Evolutionary conservation across 495 filamentous ascomycete species (phyloP).

Genomic region (Penicillium desertorum): DNA sequence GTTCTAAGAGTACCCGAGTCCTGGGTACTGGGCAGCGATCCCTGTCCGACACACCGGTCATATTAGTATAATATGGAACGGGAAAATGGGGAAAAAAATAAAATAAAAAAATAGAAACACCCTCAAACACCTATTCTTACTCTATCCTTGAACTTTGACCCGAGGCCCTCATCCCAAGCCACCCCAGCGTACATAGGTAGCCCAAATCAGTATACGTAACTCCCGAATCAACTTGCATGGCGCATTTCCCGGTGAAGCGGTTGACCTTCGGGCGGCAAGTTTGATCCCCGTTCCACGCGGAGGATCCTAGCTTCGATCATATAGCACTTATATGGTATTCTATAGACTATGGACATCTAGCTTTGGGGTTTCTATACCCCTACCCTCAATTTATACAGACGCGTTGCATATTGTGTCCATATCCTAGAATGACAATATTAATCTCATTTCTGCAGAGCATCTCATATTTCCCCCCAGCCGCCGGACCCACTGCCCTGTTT

Average conservation of each 20-base stretch:
- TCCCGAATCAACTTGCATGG: constrained; percentile 13
- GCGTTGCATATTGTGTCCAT: too few relatives aligned
- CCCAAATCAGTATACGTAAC: background rate
- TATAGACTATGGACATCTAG: background rate
- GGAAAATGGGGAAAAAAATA: background rate
- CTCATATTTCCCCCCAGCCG: constrained; percentile 10
- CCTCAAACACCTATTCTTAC: background rate
- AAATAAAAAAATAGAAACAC: background rate
- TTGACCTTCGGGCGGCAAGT: constrained; percentile 15
- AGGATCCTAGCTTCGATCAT: constrained; percentile 16
- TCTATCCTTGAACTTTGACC: background rate
- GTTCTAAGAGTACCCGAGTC: constrained; percentile 16
- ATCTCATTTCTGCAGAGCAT: constrained; percentile 6
- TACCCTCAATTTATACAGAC: background rate
- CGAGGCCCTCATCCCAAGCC: background rate
- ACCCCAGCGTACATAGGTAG: background rate
- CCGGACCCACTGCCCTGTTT: constrained; percentile 9
- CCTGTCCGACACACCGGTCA: constrained; percentile 5
- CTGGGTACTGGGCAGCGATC: constrained; percentile 18
- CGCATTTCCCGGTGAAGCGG: constrained; percentile 14
- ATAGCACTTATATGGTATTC: background rate
- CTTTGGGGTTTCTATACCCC: background rate
- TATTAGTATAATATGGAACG: background rate
- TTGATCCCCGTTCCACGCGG: constrained; percentile 13
- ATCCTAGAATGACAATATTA: background rate